Conservation (phyloP, 2,329 filamentous ascomycete genomes). For the Diplodia sapinea region DNA sequence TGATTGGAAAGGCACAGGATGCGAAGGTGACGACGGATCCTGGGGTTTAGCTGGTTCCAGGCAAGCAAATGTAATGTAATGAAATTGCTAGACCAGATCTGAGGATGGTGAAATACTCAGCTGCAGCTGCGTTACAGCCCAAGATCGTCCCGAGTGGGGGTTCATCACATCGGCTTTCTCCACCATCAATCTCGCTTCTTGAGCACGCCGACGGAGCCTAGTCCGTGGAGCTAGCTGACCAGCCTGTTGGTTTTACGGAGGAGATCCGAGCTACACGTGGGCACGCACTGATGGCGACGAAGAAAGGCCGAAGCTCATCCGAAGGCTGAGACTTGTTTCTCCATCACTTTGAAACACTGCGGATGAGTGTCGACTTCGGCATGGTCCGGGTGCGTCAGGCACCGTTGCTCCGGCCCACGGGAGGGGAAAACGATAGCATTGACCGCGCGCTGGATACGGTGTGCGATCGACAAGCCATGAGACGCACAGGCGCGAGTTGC, state of each 20-base stretch:
- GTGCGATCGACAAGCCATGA: not conserved
- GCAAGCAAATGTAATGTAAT: not conserved
- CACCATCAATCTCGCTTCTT: not conserved
- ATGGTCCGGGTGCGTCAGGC: no score
- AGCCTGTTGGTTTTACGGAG: not conserved
- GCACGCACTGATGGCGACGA: not conserved
- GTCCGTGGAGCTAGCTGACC: not conserved
- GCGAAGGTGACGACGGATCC: not conserved
- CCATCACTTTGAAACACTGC: slow-evolving; percentile 10
- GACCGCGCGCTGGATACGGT: not conserved
- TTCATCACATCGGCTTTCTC: not conserved
- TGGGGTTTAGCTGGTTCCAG: not conserved
- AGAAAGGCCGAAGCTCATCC: slow-evolving; percentile 4
- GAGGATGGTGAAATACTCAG: not conserved
- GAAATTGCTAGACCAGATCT: not conserved
- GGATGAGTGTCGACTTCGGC: not conserved
- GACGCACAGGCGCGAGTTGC: not conserved
- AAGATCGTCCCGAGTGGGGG: not conserved
- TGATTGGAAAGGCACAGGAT: not conserved
- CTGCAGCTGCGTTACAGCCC: not conserved
- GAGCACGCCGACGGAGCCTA: not conserved
- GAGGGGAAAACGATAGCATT: not conserved
- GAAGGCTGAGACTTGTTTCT: not conserved
- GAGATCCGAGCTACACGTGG: slow-evolving; percentile 9
- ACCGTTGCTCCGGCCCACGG: not conserved